phyloP scores from a whole-genome alignment of 2,329 filamentous ascomycete species.

The Aureobasidium sp. region DNA sequence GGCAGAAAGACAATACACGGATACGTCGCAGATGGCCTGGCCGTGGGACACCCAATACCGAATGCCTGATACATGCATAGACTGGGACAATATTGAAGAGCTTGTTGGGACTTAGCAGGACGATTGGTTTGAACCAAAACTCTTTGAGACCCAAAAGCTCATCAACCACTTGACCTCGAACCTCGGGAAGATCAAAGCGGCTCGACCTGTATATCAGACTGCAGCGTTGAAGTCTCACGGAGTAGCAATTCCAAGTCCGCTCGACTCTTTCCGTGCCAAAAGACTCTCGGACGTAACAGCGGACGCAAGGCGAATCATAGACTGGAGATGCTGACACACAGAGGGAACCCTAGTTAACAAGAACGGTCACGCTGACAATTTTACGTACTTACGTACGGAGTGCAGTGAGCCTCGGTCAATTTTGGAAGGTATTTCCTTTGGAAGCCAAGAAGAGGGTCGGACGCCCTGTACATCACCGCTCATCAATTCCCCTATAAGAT shows the following conservation, averaged over 20 bases:
- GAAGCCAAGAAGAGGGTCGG: neutral
- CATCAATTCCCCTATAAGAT: neutral
- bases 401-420: neutral
- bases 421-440: neutral
- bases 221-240: neutral
- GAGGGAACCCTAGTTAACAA: neutral
- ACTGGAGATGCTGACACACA: neutral
- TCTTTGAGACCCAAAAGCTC: neutral
- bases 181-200: neutral
- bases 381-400: conserved; percentile 7
- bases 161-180: neutral
- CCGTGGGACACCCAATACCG: conserved; percentile 5
- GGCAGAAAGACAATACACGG: neutral
- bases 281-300: neutral
- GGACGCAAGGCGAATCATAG: neutral
- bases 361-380: conserved; percentile 5
- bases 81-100: conserved; percentile 1
- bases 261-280: neutral
- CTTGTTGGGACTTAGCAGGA: neutral
- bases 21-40: neutral
- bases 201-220: neutral
- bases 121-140: neutral
- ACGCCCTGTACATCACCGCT: neutral
- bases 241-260: neutral
- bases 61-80: conserved; percentile 3